Evolutionary conservation across 1,284 basidiomycete genomes (phyloP).

Genomic region (Exobasidium rhododendri): DNA sequence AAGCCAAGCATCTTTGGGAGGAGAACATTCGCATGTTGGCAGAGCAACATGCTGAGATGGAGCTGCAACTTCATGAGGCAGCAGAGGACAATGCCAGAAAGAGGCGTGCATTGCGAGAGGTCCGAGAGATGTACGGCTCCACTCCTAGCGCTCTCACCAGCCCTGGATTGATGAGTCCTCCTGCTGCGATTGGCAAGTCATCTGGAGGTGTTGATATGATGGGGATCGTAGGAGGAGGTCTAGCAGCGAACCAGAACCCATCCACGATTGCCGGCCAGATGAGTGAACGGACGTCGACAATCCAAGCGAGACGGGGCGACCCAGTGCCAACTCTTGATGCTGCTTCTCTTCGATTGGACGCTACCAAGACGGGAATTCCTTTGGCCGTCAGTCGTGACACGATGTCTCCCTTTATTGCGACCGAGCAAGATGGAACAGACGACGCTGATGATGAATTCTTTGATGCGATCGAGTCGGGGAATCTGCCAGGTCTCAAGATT

Average conservation of each 20-base stretch:
- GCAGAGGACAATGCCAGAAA: slow-evolving; percentile 56
- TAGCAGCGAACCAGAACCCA: background rate
- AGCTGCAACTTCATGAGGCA: slow-evolving; percentile 64
- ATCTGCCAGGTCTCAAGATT: slow-evolving; percentile 44
- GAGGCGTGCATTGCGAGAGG: slow-evolving; percentile 55
- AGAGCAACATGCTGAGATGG: slow-evolving; percentile 78
- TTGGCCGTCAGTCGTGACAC: slow-evolving; percentile 41
- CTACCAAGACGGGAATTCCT: background rate
- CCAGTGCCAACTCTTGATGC: background rate
- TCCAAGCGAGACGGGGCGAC: background rate
- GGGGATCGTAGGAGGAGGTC: background rate
- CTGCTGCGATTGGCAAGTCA: background rate
- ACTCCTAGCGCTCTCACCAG: slow-evolving; percentile 38
- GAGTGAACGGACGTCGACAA: background rate
- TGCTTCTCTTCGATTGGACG: background rate
- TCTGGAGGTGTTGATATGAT: background rate
- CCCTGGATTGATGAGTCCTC: background rate
- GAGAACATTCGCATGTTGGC: slow-evolving; percentile 83
- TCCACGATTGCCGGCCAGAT: background rate
- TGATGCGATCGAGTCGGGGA: slow-evolving; percentile 81
- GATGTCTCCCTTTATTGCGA: slow-evolving; percentile 24
- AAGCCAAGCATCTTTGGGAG: slow-evolving; percentile 74
- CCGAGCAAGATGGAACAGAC: slow-evolving; percentile 62
- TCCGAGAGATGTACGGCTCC: slow-evolving; percentile 52
- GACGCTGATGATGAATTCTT: slow-evolving; percentile 97